A percentile compares a stretch with the other conserved stretches of the same genome.
phyloP scores from a whole-genome alignment of 116 monocot genomes.

The Iris pallida region DNA sequence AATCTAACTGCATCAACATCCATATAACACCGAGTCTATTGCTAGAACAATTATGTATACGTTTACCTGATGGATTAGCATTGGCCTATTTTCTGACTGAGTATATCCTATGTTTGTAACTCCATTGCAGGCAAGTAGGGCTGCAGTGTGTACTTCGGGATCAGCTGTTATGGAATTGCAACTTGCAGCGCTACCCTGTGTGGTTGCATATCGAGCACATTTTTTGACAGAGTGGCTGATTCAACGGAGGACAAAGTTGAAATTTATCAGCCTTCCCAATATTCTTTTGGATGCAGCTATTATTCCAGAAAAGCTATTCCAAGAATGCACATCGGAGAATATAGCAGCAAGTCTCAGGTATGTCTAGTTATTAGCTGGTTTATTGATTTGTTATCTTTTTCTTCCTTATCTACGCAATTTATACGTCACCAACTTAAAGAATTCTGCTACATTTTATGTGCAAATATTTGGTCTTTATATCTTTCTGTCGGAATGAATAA shows the following conservation, averaged over 20 bases:
- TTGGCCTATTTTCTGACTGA: too few species aligned
- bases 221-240: conserved; percentile 87
- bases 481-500: not conserved
- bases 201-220: conserved; percentile 90
- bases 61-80: too few species aligned
- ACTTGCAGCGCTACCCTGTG: conserved; percentile 73
- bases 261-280: conserved; percentile 85
- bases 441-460: not conserved
- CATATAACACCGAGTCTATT: too few species aligned
- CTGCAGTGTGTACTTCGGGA: conserved; percentile 86
- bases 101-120: not conserved
- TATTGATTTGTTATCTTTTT: not conserved
- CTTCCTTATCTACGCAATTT: not conserved
- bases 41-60: too few species aligned
- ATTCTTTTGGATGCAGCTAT: conserved; percentile 62
- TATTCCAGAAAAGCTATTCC: conserved; percentile 85
- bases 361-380: not conserved
- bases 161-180: conserved; percentile 84
- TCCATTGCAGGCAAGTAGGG: conserved; percentile 72
- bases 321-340: conserved; percentile 53
- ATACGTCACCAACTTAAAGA: not conserved
- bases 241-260: conserved; percentile 48
- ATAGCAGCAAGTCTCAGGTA: conserved; percentile 56
- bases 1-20: too few species aligned
- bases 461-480: not conserved